Evolutionary conservation across 441 rosid genomes (phyloP).

Genomic region (Cnidoscolus chayamansa): DNA sequence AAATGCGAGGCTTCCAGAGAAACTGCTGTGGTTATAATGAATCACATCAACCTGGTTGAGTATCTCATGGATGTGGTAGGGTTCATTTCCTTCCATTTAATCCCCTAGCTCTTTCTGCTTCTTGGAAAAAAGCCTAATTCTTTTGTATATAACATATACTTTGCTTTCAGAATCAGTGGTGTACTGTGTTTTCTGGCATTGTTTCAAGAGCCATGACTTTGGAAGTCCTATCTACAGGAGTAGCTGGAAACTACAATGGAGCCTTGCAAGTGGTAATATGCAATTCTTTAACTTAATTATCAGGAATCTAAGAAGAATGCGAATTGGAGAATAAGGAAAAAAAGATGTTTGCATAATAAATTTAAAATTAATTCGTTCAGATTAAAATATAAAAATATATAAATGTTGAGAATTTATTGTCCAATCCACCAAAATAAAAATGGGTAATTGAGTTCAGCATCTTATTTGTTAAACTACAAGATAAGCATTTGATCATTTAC

Average conservation of each 20-base stretch:
- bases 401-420: no score
- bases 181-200: slow-evolving; percentile 63
- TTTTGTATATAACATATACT: background rate
- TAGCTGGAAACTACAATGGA: slow-evolving; percentile 64
- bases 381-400: no score
- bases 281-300: background rate
- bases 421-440: no score
- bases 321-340: no score
- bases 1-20: slow-evolving; percentile 77
- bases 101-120: background rate
- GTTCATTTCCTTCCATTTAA: background rate
- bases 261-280: slow-evolving; percentile 47
- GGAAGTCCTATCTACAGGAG: slow-evolving; percentile 62
- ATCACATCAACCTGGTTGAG: slow-evolving; percentile 57
- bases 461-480: no score
- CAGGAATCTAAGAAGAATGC: no score
- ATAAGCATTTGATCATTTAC: no score
- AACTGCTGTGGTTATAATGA: slow-evolving; percentile 62
- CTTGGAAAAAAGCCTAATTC: background rate
- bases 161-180: slow-evolving; percentile 66
- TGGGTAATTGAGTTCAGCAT: no score
- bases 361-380: no score
- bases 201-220: slow-evolving; percentile 63
- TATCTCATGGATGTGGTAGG: slow-evolving; percentile 82
- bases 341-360: no score